A percentile compares a stretch with the other conserved stretches of the same genome.
Evolutionary conservation across 345 rosid species (phyloP).

Genomic region (Eucalyptus polybractea): DNA sequence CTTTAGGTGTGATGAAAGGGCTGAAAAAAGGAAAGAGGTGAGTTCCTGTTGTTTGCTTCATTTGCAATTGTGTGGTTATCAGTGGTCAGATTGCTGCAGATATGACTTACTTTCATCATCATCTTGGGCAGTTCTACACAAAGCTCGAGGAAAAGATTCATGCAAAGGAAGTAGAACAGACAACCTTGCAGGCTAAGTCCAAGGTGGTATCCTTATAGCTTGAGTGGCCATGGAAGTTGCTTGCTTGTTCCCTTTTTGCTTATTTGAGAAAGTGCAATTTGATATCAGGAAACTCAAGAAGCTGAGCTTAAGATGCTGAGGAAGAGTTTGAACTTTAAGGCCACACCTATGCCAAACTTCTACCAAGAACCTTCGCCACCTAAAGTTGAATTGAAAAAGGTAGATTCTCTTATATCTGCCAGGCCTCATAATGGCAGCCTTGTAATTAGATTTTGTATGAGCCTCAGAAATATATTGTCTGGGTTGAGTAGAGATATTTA

Average conservation of each 20-base stretch:
- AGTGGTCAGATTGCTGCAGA: background rate
- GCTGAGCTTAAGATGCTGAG: conserved; percentile 83
- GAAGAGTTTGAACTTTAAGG: conserved; percentile 88
- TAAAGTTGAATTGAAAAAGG: conserved; percentile 84
- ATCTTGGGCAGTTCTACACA: conserved; percentile 57
- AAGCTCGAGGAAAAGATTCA: conserved; percentile 96
- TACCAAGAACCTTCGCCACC: conserved; percentile 91
- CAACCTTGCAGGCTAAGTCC: conserved; percentile 75
- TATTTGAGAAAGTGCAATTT: background rate
- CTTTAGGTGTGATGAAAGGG: conserved; percentile 88
- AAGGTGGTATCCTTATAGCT: conserved; percentile 35
- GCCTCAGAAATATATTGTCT: background rate
- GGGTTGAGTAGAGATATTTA: background rate
- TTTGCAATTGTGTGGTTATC: background rate
- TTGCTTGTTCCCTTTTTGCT: background rate
- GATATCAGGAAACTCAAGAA: conserved; percentile 76
- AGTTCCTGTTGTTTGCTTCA: conserved; percentile 1
- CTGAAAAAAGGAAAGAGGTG: conserved; percentile 97
- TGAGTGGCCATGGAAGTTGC: background rate
- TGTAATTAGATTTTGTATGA: background rate
- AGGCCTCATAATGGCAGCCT: background rate
- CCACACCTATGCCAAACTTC: conserved; percentile 95
- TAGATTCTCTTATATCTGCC: background rate
- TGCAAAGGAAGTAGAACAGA: conserved; percentile 77
- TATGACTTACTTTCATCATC: background rate